Evolutionary conservation across 257 asterid species (phyloP).

Genomic region (Coffea canephora): DNA sequence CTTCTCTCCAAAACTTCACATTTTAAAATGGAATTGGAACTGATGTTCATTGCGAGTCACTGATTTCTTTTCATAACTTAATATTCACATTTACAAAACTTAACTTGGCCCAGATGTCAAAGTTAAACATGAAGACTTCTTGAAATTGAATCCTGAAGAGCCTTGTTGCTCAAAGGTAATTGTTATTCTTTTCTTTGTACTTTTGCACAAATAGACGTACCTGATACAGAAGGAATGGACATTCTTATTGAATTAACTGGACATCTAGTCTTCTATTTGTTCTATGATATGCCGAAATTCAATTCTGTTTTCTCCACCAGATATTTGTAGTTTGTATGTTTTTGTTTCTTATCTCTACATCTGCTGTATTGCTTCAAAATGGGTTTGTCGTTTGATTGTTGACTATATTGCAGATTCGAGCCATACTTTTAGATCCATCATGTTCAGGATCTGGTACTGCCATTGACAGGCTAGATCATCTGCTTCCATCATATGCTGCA

Average conservation of each 20-base stretch:
- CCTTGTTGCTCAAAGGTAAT: conserved; percentile 69
- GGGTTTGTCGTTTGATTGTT: not conserved
- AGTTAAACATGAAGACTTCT: conserved; percentile 75
- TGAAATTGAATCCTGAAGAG: conserved; percentile 59
- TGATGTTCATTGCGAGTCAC: not conserved
- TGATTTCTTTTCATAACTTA: not conserved
- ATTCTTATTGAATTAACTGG: too few relatives aligned
- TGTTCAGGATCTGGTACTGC: conserved; percentile 98
- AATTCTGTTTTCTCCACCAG: not conserved
- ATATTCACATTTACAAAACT: conserved; percentile 27
- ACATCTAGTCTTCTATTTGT: too few relatives aligned
- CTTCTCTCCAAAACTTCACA: not conserved
- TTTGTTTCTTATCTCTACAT: not conserved
- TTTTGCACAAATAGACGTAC: too few relatives aligned
- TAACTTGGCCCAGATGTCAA: conserved; percentile 68
- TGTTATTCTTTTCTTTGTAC: not conserved
- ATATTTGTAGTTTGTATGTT: not conserved
- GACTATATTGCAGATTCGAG: conserved; percentile 53
- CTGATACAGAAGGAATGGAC: not conserved
- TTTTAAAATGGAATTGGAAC: not conserved
- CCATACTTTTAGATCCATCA: conserved; percentile 89
- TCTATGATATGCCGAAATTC: not conserved
- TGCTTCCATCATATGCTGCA: conserved; percentile 76
- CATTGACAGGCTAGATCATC: conserved; percentile 80
- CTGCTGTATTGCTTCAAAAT: not conserved